phyloP scores from a whole-genome alignment of 2,329 filamentous ascomycete genomes.

The Pseudogymnoascus sp. region DNA sequence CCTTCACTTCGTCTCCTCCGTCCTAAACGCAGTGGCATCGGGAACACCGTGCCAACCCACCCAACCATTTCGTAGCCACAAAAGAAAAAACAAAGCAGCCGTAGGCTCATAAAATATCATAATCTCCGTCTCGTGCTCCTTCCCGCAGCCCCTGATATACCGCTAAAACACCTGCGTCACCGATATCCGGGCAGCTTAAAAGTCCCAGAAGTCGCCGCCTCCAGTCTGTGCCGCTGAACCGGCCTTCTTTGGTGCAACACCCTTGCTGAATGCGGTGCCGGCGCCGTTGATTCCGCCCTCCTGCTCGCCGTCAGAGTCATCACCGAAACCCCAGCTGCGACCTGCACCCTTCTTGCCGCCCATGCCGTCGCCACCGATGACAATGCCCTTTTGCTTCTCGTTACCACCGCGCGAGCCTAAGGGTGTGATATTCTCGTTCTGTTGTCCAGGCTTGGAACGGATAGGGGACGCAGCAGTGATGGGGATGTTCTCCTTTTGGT shows the following conservation, averaged over 20 bases:
- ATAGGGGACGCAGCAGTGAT: constrained; percentile 17
- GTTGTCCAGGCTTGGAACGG: constrained; percentile 16
- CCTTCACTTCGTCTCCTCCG: constrained; percentile 1
- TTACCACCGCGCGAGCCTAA: constrained; percentile 20
- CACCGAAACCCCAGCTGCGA: constrained; percentile 51
- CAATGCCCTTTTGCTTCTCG: constrained; percentile 31
- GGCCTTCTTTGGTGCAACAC: constrained; percentile 22
- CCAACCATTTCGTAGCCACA: constrained; percentile 7
- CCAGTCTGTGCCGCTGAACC: constrained; percentile 22
- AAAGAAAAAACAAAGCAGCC: constrained; percentile 5
- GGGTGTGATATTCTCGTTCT: constrained; percentile 24
- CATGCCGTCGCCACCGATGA: constrained; percentile 58
- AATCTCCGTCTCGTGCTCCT: constrained; percentile 1
- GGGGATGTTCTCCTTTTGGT: constrained; percentile 36
- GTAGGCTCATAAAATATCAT: constrained; percentile 8
- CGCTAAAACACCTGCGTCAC: background rate
- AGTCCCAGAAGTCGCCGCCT: constrained; percentile 32
- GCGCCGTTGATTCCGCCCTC: constrained; percentile 22
- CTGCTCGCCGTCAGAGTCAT: constrained; percentile 40
- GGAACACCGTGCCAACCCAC: constrained; percentile 7
- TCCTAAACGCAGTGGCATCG: constrained; percentile 1
- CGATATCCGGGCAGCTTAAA: constrained; percentile 19
- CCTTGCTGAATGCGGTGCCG: constrained; percentile 23
- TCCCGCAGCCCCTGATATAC: background rate
- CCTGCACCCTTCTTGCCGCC: constrained; percentile 48